Evolutionary conservation across 306 rosid species (phyloP), one percentile per base, ranked within the genome.

Genomic region (Rosa rugosa): DNA sequence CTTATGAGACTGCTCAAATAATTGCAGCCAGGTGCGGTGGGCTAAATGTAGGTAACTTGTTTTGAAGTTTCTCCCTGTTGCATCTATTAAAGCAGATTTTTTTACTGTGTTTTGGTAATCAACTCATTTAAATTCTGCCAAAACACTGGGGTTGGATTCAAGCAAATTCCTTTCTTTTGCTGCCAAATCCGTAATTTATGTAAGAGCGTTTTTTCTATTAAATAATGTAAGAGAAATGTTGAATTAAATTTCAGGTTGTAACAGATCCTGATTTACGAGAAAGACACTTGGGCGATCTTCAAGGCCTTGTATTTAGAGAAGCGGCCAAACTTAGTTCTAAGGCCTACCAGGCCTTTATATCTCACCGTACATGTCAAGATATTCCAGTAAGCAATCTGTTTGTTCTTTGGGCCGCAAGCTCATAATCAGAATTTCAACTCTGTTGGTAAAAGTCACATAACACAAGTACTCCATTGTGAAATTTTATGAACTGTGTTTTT

Each of bases 221-320:
- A 14, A 1, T 42, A 8, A 23, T 53, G 9, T 31, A 2, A 47
- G 11, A 6, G 16, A 34, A 73, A n/a, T 67, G 41, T 22, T 59
- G 71, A 76, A 34, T 22, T 25, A 76, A 75, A 82, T 76, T 83
- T 76, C 86, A 92, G 97, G 94, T 94, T 77, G 79, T 85, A 84
- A 85, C 79, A 83, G 96, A 95, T 82, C 79, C 85, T 83, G 90
- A 82, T 65, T 74, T 95, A 80, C 87, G 98, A 71, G 96, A 95
- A 82, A 86, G 99, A 83, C 82, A 95, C 83, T 83, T 91, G 23
- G 99, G 98, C 78, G 91, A 90, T 76, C 95, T 95, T 82, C 99
- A 95, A 84, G 98, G 98, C 73, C 80, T 82, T 69, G 80, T 82
- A 72, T 62, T 41, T 40, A 84, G 72, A 18, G 98, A 91, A 73